Base-by-base conservation (phyloP, 306 rosid genomes). In the Corylus avellana region DNA sequence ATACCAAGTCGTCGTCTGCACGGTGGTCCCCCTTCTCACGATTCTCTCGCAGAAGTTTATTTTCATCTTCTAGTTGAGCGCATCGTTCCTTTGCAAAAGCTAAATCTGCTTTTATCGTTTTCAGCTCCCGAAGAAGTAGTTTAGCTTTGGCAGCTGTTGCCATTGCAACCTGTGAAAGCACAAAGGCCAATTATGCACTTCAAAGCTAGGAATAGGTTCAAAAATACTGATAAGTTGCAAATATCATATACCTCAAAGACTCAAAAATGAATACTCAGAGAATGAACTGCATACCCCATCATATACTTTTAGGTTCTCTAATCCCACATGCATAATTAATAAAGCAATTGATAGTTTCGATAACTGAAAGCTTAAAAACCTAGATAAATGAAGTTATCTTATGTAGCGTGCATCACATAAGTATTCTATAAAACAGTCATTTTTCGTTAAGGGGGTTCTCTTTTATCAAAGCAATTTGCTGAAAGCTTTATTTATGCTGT, bases 131-230 rank as follows among this genome's bases (percentile, higher is more conserved):
- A 73, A 93, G 92, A 70, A 96, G 92, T 80, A 93, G 58, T 85
- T 96, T 96, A 73, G 99, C 99, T 85, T 96, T 96, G 75, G 98
- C 98, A 80, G 99, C 97, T 29, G 99, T 93, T 51, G 99, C 99
- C 99, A 96, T 85, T 29, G 98, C 98, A 82, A 96, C 98, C 99
- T 96, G 89, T 35, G 79, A 69, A 39, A 61, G 57, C 53, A 75
- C 64, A 80, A 77, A 74, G 39, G 63, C 67, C 81, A 81, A 75
- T 84, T 54, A 64, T 73, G 84, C 85, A 73, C 72, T 74, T 80
- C 53, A 49, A 64, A 14, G 49, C 83, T 63, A 27, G 8, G 69
- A 70, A 67, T 67, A 32, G 63, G 8, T 13, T 76, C 68, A 54
- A 77, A 72, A 53, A 74, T 14, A 55, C 66, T 25, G 4, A 66